Base-by-base conservation (phyloP, 2,329 filamentous ascomycete species). In the Apiospora rasikravindrae region DNA sequence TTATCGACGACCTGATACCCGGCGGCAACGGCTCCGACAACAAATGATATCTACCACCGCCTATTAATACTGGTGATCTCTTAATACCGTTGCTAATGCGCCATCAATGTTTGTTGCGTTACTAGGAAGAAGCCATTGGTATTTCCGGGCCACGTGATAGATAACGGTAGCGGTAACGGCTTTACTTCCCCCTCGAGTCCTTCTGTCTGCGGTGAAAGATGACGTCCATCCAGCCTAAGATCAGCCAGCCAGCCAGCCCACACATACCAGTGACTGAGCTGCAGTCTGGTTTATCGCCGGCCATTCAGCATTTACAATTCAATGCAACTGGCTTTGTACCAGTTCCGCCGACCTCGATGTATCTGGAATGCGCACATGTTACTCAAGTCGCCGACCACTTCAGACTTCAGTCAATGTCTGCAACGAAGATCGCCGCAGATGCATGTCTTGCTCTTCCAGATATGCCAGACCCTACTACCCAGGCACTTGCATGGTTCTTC, bases 371-470 rank as follows among this genome's bases (percentile, higher is more conserved):
- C 33, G 40, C 4, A 64, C 57, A 64, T 40, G 57, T 64, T 64
- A 64, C 57, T 40, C 57, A 64, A 40, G 57, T 40, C 57, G 57
- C 57, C 57, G 57, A 64, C 57, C 57, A 40, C 19, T 24, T 64
- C 57, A 64, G 57, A 13, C 33, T 64, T 40, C 57, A 64, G 57
- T 64, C 57, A 64, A 64, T 40, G 29, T 37, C 33, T 64, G 57
- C 57, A 64, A 64, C 40, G 29, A 40, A 37, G 57, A 64, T 64
- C 57, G 57, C 33, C 33, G 33, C 33, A 64, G 57, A 64, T 64
- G 57, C 57, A 64, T 64, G 57, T 64, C 57, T 40, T 40, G 57
- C 33, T 33, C 10, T 64, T 22, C 19, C 33, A 64, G 57, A 40
- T 40, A n/a, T 24, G 19, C 57, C 57, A 40, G 19, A 19, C 22